Conservation (phyloP, 495 filamentous ascomycete species). For the Saxispiralis lemnorum region DNA sequence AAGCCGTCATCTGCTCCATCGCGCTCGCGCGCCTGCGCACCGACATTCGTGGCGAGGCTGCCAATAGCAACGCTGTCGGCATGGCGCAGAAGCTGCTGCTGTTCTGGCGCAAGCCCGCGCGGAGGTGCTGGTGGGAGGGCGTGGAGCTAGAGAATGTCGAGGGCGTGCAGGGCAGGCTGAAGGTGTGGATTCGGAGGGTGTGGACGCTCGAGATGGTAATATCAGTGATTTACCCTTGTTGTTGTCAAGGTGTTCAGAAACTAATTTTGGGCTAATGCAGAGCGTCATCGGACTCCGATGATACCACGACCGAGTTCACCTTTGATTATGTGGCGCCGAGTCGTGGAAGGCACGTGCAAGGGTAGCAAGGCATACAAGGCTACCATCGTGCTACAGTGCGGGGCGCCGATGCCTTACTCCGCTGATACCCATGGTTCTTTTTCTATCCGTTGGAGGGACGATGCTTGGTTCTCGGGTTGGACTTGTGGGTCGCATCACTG, state of each 20-base stretch:
- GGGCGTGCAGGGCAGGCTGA: conserved; percentile 77
- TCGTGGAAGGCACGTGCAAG: too few relatives aligned
- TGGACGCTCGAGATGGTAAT: conserved; percentile 98
- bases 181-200: conserved; percentile 93
- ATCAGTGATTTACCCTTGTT: conserved; percentile 15
- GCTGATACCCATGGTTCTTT: too few relatives aligned
- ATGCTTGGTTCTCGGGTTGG: too few relatives aligned
- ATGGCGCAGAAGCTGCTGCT: conserved; percentile 98
- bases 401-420: too few relatives aligned
- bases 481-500: too few relatives aligned
- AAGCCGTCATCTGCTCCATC: conserved; percentile 93
- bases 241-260: neutral
- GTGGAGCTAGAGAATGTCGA: conserved; percentile 83
- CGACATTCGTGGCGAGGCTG: conserved; percentile 49
- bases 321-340: too few relatives aligned
- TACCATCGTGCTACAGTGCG: too few relatives aligned
- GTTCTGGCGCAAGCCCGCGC: conserved; percentile 94
- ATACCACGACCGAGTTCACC: neutral
- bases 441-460: neutral
- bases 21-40: conserved; percentile 83
- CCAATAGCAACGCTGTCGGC: conserved; percentile 51
- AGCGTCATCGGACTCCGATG: conserved; percentile 24
- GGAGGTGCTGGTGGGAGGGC: conserved; percentile 98
- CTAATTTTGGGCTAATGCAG: conserved; percentile 3
- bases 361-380: too few relatives aligned